Base-by-base conservation (phyloP, 1,284 basidiomycete species). In the Athelia sp. region DNA sequence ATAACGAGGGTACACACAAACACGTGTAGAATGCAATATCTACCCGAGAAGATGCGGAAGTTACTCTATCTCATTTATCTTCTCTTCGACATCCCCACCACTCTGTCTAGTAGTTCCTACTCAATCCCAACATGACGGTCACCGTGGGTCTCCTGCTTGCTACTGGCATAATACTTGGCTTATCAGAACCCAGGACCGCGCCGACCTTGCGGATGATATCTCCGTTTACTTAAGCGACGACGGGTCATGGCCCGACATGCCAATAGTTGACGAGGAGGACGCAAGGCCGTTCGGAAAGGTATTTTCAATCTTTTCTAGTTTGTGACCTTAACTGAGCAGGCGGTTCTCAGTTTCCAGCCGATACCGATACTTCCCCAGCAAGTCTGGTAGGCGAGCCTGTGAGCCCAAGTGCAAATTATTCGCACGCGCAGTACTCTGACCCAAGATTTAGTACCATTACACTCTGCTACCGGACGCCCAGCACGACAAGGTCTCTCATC, bases 11-110 rank as follows among this genome's bases (percentile, higher is more conserved):
- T n/a, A n/a, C 19, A 17, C 9, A n/a, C 15, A 6, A 40, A 40
- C 15, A 40, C 36, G 36, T 40, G 36, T 40, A 40, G 36, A 21
- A 40, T 40, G 36, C 36, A 21, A 40, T 40, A 40, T 40, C 36
- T 40, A 40, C 6, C n/a, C 36, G 15, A 9, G 8, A n/a, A 17
- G 36, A 40, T n/a, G n/a, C n/a, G 6, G 8, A n/a, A n/a, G 8
- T 40, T 13, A 29, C 26, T 6, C 26, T 40, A 40, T 40, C 36
- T 40, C 36, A n/a, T 21, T n/a, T 9, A 40, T 40, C 36, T 6
- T 9, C n/a, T 40, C 36, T 29, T 29, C 26, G 13, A 40, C 36
- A 4, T 40, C 36, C 6, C 36, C 15, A 6, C n/a, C 36, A 40
- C 36, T 40, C 15, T 9, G n/a, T n/a, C n/a, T n/a, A n/a, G 8